phyloP scores from a whole-genome alignment of 208 protist genomes.

The Leishmania turanica region DNA sequence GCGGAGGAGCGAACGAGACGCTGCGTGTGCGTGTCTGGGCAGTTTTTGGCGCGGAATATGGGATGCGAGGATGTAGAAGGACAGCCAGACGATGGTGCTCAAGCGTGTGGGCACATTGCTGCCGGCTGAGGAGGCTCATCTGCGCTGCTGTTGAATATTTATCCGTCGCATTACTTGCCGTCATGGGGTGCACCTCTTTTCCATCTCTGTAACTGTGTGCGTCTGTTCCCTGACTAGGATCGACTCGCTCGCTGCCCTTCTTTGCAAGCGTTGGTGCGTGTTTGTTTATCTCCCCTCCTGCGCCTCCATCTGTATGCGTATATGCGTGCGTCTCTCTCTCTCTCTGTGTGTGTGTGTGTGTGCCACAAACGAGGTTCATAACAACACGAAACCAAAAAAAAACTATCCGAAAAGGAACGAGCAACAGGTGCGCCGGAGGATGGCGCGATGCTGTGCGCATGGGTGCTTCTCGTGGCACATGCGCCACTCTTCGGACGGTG shows the following conservation, averaged over 20 bases:
- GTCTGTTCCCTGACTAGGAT: background rate
- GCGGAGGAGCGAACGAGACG: background rate
- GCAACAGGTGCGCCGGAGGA: background rate
- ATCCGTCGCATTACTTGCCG: background rate
- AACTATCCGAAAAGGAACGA: background rate
- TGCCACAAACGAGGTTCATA: background rate
- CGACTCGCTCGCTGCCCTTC: background rate
- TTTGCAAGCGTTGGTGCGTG: background rate
- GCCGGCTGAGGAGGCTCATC: background rate
- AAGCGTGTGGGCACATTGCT: background rate
- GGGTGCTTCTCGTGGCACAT: background rate
- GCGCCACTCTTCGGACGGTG: background rate
- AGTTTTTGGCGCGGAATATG: background rate
- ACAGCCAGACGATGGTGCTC: background rate
- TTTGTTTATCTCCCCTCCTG: background rate
- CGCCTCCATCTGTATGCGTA: background rate
- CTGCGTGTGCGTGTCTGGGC: background rate
- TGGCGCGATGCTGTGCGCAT: background rate
- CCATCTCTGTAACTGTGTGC: constrained; percentile 9
- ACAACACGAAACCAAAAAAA: background rate
- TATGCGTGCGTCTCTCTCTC: background rate
- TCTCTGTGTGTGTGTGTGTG: background rate
- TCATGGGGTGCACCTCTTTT: background rate
- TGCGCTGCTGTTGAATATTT: background rate
- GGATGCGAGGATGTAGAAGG: background rate